A percentile compares a stretch with the other conserved stretches of the same genome.
Conservation (phyloP, 2,329 filamentous ascomycete genomes). For the Pseudofabraea citricarpa region DNA sequence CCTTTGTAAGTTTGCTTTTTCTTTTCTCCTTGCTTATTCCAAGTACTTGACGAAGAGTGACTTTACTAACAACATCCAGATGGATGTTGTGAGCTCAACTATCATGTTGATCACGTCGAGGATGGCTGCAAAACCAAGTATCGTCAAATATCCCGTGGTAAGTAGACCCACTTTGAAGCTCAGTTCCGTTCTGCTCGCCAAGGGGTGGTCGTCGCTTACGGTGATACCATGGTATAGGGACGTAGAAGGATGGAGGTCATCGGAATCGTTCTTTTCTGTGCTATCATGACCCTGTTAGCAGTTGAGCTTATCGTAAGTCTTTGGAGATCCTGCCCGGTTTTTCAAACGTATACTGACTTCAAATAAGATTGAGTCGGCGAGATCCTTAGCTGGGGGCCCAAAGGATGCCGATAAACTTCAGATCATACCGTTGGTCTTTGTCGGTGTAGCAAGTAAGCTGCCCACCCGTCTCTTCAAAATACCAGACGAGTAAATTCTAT, state of each 20-base stretch:
- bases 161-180: conserved; percentile 18
- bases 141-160: conserved; percentile 58
- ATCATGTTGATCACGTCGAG: conserved; percentile 58
- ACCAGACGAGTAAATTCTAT: too few species aligned
- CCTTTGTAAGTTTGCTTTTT: conserved; percentile 42
- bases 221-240: conserved; percentile 36
- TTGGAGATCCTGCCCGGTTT: too few species aligned
- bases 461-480: too few species aligned
- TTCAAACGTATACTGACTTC: conserved; percentile 11
- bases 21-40: conserved; percentile 7
- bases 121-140: conserved; percentile 52
- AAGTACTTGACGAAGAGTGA: too few species aligned
- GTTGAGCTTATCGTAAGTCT: conserved; percentile 53
- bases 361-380: conserved; percentile 48
- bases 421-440: conserved; percentile 49
- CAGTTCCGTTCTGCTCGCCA: too few species aligned
- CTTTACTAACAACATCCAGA: conserved; percentile 29
- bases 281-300: conserved; percentile 62
- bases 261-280: conserved; percentile 61
- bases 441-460: conserved; percentile 46
- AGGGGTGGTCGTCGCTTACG: too few species aligned
- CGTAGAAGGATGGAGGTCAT: conserved; percentile 59
- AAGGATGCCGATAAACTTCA: conserved; percentile 40
- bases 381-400: conserved; percentile 41
- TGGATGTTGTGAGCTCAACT: conserved; percentile 60